A percentile compares a stretch with the other conserved stretches of the same genome.
Conservation (phyloP, 1,139 yeast genomes). For the Lodderomyces elongisporus region DNA sequence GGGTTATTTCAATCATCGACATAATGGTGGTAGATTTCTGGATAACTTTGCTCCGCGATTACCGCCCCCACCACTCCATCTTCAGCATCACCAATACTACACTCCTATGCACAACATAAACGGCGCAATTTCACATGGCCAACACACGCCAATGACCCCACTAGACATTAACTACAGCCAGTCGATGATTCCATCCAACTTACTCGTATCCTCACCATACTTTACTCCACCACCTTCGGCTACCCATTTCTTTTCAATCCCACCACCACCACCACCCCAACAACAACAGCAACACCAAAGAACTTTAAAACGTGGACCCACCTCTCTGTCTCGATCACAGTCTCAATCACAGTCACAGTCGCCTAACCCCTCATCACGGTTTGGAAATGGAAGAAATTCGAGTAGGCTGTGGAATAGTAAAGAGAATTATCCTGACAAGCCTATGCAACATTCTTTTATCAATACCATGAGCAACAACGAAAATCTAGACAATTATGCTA, state of each 20-base stretch:
- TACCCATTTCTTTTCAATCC: constrained; percentile 6
- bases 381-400: constrained; percentile 1
- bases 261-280: constrained; percentile 1
- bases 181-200: constrained; percentile 67
- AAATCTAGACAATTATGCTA: neutral
- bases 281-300: constrained; percentile 8
- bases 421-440: neutral
- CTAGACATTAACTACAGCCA: constrained; percentile 52
- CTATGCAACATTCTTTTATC: neutral
- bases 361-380: too few relatives aligned
- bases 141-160: constrained; percentile 35
- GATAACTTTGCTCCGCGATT: too few relatives aligned
- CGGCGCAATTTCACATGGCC: too few relatives aligned
- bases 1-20: too few relatives aligned
- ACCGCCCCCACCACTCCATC: constrained; percentile 2
- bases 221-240: constrained; percentile 31
- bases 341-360: neutral
- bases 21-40: too few relatives aligned
- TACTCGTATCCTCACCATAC: constrained; percentile 64
- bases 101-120: neutral
- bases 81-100: constrained; percentile 1
- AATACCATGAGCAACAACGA: neutral
- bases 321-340: constrained; percentile 1
- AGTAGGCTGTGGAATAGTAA: neutral
- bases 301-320: constrained; percentile 4